phyloP scores from a whole-genome alignment of 1,284 basidiomycete species.

The Ustilago lituana region DNA sequence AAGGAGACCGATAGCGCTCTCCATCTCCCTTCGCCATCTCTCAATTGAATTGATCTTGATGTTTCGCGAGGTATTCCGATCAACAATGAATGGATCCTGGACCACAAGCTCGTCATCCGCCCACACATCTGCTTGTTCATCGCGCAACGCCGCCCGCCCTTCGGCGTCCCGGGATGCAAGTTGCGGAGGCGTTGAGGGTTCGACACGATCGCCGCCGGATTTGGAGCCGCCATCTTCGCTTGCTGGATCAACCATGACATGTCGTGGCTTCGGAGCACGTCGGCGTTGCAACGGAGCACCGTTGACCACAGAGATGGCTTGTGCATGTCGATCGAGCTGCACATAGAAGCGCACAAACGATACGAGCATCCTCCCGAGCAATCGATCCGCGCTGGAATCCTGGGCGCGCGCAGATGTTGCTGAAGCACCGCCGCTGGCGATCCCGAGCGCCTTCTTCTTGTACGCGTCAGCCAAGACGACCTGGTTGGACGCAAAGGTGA shows the following conservation, averaged over 20 bases:
- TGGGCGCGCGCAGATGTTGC: not conserved
- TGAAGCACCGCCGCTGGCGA: not conserved
- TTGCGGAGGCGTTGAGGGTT: not conserved
- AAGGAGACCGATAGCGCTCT: conserved; percentile 17
- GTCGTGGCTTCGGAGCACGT: conserved; percentile 4
- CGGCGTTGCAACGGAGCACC: conserved; percentile 23
- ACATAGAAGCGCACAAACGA: conserved; percentile 31
- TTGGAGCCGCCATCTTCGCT: conserved; percentile 8
- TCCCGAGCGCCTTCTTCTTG: conserved; percentile 4
- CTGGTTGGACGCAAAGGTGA: conserved; percentile 21
- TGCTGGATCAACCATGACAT: conserved; percentile 17
- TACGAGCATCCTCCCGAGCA: conserved; percentile 33
- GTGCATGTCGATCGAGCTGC: conserved; percentile 14
- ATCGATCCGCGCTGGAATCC: conserved; percentile 6
- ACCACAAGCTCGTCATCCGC: conserved; percentile 58
- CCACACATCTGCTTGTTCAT: conserved; percentile 60
- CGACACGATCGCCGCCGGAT: not conserved
- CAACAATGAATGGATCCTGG: conserved; percentile 67
- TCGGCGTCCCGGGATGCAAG: conserved; percentile 14
- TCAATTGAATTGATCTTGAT: conserved; percentile 33
- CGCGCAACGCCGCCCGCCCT: conserved; percentile 9
- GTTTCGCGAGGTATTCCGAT: conserved; percentile 66
- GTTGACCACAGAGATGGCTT: conserved; percentile 31
- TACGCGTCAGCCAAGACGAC: conserved; percentile 3
- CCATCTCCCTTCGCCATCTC: conserved; percentile 27